Percentiles rank a stretch among this genome's conserved stretches.
Conservation (phyloP, 306 rosid genomes). For the Trifolium subterraneum region DNA sequence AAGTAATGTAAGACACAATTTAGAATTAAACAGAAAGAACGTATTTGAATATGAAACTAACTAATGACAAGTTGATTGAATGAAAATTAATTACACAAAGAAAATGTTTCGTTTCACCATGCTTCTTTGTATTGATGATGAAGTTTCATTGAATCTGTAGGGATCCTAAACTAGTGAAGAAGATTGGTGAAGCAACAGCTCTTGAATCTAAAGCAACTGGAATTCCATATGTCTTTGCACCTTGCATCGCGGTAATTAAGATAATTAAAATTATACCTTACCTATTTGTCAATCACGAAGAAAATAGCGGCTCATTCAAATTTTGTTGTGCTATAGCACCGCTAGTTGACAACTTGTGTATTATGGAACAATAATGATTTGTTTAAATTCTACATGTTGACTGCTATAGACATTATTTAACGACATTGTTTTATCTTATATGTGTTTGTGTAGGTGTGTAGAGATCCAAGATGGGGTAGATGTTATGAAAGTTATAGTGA, state of each 20-base stretch:
- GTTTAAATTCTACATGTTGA: not conserved
- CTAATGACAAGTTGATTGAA: not conserved
- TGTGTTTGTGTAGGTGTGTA: constrained; percentile 40
- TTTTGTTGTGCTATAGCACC: not conserved
- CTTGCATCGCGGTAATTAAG: constrained; percentile 46
- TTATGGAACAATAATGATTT: not conserved
- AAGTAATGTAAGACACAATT: no score
- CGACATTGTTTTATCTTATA: not conserved
- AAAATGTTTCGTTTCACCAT: not conserved
- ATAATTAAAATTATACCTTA: not conserved
- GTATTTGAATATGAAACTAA: no score
- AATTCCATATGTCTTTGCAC: constrained; percentile 46
- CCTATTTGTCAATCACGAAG: not conserved
- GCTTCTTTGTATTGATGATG: not conserved
- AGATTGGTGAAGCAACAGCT: constrained; percentile 52
- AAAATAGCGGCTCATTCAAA: not conserved
- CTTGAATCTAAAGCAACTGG: constrained; percentile 52
- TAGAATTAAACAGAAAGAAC: no score
- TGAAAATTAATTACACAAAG: not conserved
- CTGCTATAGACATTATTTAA: no score
- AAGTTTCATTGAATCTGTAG: not conserved
- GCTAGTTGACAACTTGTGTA: not conserved
- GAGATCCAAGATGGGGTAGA: constrained; percentile 55
- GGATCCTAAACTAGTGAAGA: constrained; percentile 43
- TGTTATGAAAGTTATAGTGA: constrained; percentile 53